Percentiles rank a stretch among this genome's conserved stretches.
Conservation (phyloP, 495 filamentous ascomycete genomes). For the Chaetomium cochliodes region DNA sequence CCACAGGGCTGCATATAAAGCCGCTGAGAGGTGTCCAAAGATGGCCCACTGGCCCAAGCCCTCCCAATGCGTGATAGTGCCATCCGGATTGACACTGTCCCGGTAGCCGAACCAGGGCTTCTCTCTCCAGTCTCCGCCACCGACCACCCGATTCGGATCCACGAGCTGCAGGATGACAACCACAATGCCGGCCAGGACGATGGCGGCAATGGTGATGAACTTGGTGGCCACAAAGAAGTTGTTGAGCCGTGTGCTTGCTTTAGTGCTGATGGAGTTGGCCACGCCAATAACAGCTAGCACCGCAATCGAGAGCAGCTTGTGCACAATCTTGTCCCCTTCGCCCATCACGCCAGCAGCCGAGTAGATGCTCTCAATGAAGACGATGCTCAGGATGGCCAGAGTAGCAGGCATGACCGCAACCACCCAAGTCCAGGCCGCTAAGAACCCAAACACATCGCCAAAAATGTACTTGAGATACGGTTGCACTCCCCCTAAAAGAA, state of each 20-base stretch:
- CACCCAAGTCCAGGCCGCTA: slow-evolving; percentile 59
- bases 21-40: slow-evolving; percentile 54
- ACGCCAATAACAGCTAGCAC: slow-evolving; percentile 47
- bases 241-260: slow-evolving; percentile 52
- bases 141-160: slow-evolving; percentile 37
- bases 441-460: slow-evolving; percentile 54
- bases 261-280: slow-evolving; percentile 57
- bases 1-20: slow-evolving; percentile 57
- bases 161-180: slow-evolving; percentile 43
- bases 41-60: slow-evolving; percentile 47
- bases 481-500: slow-evolving; percentile 50
- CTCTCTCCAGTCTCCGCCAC: slow-evolving; percentile 52
- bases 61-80: slow-evolving; percentile 51
- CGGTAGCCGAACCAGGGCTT: slow-evolving; percentile 52
- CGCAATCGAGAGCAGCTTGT: slow-evolving; percentile 51
- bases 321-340: slow-evolving; percentile 39
- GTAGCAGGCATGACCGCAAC: slow-evolving; percentile 58
- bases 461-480: slow-evolving; percentile 56
- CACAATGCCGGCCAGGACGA: slow-evolving; percentile 50
- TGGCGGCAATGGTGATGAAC: slow-evolving; percentile 46
- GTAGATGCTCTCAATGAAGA: slow-evolving; percentile 58
- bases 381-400: slow-evolving; percentile 56
- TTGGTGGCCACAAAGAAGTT: slow-evolving; percentile 56
- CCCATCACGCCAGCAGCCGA: slow-evolving; percentile 48
- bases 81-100: slow-evolving; percentile 46